phyloP scores from a whole-genome alignment of 768 basidiomycete genomes.

The Suillus variegatus region DNA sequence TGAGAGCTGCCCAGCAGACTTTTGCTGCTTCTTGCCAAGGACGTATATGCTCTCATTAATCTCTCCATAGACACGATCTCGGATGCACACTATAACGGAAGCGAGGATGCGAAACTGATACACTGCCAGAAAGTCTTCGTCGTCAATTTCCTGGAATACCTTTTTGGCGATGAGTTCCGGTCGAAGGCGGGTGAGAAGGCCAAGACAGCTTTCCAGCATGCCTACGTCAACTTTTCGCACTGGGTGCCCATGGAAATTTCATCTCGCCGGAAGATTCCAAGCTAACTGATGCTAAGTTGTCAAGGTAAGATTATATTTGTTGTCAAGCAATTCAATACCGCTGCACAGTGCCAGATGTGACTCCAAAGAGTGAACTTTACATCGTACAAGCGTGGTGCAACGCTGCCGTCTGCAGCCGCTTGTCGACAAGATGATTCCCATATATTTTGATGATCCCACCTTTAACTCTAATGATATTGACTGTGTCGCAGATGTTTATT shows the following conservation, averaged over 20 bases:
- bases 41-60: conserved; percentile 9
- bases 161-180: conserved; percentile 13
- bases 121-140: conserved; percentile 18
- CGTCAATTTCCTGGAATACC: conserved; percentile 14
- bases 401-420: conserved; percentile 14
- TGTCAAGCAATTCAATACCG: neutral
- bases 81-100: neutral
- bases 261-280: neutral
- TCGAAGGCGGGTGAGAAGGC: neutral
- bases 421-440: conserved; percentile 17
- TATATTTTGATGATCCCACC: conserved; percentile 14
- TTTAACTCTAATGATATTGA: neutral
- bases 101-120: conserved; percentile 6
- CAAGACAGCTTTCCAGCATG: conserved; percentile 11
- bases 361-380: conserved; percentile 7
- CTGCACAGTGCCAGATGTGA: neutral
- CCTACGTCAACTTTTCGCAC: conserved; percentile 5
- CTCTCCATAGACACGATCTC: neutral
- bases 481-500: conserved; percentile 18
- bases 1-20: conserved; percentile 15
- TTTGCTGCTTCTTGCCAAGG: conserved; percentile 12
- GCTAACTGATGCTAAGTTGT: neutral
- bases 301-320: neutral
- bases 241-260: conserved; percentile 1
- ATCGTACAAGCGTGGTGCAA: conserved; percentile 19